Base-by-base conservation (phyloP, 2,329 filamentous ascomycete species). In the Cordyceps fumosorosea region DNA sequence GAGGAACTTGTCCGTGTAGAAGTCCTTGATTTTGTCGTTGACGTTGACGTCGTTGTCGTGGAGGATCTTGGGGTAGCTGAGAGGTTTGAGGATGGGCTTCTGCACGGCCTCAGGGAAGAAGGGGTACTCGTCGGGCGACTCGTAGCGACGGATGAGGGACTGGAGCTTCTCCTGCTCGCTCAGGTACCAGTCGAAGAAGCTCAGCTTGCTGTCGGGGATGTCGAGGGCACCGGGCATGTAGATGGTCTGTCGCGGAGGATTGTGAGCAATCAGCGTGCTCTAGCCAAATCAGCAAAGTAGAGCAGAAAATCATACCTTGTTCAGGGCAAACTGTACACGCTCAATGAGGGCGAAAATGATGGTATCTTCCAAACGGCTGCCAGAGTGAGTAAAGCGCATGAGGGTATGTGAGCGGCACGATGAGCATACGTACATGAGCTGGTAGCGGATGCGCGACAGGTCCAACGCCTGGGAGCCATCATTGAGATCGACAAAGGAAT, bases 271-370 rank as follows among this genome's bases (percentile, higher is more conserved):
- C 14, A 14, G 26, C 14, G 14, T 37, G 6, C 24, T 53, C 11
- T 29, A 0, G 18, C 5, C 4, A 22, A 10, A 7, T 12, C 29
- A 24, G n/a, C 6, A 34, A 37, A 32, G 14, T 3, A 34, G 20
- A 3, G 6, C 14, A 11, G 8, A 2, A 56, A 20, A 29, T 24
- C 51, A 22, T 62, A 75, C 75, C 72, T 73, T 81, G 78, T 97
- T 98, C 66, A 96, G 83, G 4, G 93, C 91, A 75, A 98, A 99
- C 75, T 99, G 95, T n/a, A 93, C 93, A 47, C 95, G 89, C 78
- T 99, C 95, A 71, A 98, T 98, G 45, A 99, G 82, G 76, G 96
- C 90, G 77, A 96, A 97, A 67, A 91, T 96, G 72, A 99, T 98
- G 65, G 93, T 98, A 73, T 99, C 95, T 79, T 99, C 95, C 20